Evolutionary conservation across 1,139 yeast genomes (phyloP).

Genomic region (Suhomyces kunorum): DNA sequence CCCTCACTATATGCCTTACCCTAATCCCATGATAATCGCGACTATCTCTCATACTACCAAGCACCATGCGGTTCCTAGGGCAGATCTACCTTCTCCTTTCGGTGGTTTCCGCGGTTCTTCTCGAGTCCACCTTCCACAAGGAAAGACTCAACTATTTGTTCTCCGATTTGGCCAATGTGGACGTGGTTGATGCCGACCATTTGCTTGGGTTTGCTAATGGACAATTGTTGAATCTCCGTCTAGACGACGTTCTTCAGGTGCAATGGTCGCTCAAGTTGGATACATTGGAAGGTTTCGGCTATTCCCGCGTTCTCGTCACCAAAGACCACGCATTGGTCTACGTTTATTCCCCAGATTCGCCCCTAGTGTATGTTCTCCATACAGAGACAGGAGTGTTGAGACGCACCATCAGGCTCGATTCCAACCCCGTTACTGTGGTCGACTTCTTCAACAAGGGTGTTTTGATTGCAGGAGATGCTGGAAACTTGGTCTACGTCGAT

Average conservation of each 20-base stretch:
- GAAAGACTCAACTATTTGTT: slow-evolving; percentile 33
- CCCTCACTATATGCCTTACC: not conserved
- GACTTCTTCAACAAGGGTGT: slow-evolving; percentile 23
- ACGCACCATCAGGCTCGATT: slow-evolving; percentile 15
- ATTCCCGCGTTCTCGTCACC: slow-evolving; percentile 14
- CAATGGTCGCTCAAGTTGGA: slow-evolving; percentile 25
- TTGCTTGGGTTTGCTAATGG: slow-evolving; percentile 31
- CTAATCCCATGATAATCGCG: not conserved
- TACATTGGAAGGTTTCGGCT: slow-evolving; percentile 8
- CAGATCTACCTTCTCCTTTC: slow-evolving; percentile 3
- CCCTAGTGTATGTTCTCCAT: slow-evolving; percentile 21
- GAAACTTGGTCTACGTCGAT: slow-evolving; percentile 14
- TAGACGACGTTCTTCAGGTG: slow-evolving; percentile 10
- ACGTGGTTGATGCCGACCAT: slow-evolving; percentile 20
- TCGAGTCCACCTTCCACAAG: slow-evolving; percentile 42
- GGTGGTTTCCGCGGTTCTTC: slow-evolving; percentile 24
- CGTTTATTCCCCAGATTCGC: slow-evolving; percentile 16
- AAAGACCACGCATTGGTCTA: slow-evolving; percentile 18
- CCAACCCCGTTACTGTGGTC: slow-evolving; percentile 17
- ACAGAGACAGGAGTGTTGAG: slow-evolving; percentile 22
- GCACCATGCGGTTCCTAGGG: slow-evolving; percentile 1
- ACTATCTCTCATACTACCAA: not conserved
- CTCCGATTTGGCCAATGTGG: slow-evolving; percentile 18
- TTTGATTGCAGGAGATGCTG: slow-evolving; percentile 21
- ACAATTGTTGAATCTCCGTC: slow-evolving; percentile 29